Base-by-base conservation (phyloP, 352 stramenopile species). In the Blastocystis sp. region DNA sequence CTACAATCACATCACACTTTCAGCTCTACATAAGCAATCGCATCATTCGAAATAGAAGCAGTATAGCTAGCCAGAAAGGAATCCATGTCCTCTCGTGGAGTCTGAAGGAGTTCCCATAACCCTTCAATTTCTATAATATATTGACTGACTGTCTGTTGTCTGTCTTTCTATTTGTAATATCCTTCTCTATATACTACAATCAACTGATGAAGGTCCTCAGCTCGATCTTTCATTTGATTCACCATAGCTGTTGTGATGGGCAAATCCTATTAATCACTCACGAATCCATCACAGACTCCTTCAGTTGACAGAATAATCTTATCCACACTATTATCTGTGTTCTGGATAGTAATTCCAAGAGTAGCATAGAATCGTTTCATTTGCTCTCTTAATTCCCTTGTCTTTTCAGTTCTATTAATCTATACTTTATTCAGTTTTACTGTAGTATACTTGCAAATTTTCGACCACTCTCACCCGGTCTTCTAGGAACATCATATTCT, bases 341-440 rank as follows among this genome's bases (percentile, higher is more conserved):
- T 77, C 19, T 77, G 30, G 11, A 56, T 7, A 19, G 64, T 53
- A 30, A 77, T 77, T 51, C 64, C 64, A 1, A 77, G 64, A 56
- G 19, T 51, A 51, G 1, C 22, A 30, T 77, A 77, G 64, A 37
- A 56, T 35, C 17, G 30, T 15, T 56, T 40, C 37, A 77, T 57
- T 27, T n/a, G n/a, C 9, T 77, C 27, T n/a, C 51, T 6, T n/a
- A 77, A 53, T 5, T 51, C 17, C 7, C 22, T 19, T 22, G 17
- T 56, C 64, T n/a, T n/a, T 7, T 24, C n/a, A 17, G 22, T 56
- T 0, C 64, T 4, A 40, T 42, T 77, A 4, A 57, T 35, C 64
- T 77, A 53, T 3, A 5, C 22, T 56, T 44, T 9, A 77, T n/a
- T 73, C 19, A 0, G 37, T 35, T 13, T n/a, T 2, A 7, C 11